These are phyloP conservation scores for Phanerochaete carnosa DNA, from an alignment of 768 basidiomycete species.

Conservation along the genomic window DNA sequence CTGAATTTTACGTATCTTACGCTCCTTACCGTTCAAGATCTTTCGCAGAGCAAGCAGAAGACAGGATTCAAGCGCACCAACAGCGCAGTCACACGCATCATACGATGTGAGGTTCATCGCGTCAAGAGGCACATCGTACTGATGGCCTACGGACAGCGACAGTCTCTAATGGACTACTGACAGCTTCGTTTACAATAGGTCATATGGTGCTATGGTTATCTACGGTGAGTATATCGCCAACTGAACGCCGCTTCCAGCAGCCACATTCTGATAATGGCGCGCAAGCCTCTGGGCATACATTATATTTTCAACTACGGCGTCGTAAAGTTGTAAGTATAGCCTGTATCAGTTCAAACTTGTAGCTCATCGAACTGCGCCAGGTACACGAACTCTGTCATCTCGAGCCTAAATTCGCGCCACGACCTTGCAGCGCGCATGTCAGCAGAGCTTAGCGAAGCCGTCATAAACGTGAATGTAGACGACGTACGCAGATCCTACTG, in stretches of 20 bases:
- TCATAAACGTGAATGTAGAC: neutral
- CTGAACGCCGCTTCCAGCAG: neutral
- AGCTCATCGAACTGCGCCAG: neutral
- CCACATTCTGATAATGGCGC: no score
- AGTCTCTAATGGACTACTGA: neutral
- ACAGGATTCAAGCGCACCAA: slow-evolving; percentile 13
- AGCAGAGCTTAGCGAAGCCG: neutral
- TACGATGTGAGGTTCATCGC: slow-evolving; percentile 3
- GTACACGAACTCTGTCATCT: neutral
- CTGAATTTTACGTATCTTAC: neutral
- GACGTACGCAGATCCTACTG: neutral
- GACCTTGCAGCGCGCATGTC: neutral
- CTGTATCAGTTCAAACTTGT: no score
- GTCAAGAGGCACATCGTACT: neutral
- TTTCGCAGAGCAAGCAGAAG: slow-evolving; percentile 2
- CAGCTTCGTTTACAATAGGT: neutral
- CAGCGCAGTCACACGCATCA: slow-evolving; percentile 11
- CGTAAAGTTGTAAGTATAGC: neutral
- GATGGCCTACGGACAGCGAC: neutral
- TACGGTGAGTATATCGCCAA: neutral
- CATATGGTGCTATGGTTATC: neutral
- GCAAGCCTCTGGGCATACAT: neutral
- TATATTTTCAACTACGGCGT: slow-evolving; percentile 1
- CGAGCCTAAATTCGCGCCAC: neutral
- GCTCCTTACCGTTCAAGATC: neutral